Base-by-base conservation (phyloP, 345 rosid genomes). In the Eutrema japonicum region DNA sequence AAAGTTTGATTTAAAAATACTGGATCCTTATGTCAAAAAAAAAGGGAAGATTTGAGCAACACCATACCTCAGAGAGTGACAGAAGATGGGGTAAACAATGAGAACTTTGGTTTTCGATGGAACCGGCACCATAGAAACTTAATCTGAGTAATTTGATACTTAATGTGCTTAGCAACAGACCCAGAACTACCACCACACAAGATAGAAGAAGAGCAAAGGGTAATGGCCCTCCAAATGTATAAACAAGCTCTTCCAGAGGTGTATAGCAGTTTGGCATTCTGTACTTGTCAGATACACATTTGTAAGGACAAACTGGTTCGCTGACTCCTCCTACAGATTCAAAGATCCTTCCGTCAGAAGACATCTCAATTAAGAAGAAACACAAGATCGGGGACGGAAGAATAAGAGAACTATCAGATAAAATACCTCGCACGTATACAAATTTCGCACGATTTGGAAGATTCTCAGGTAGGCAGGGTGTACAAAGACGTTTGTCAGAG, bases 221-320 rank as follows among this genome's bases (percentile, higher is more conserved):
- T 82, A 83, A 88, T 10, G 97, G 92, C 76, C 99, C 99, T 79
- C 99, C 99, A 86, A 95, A 95, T 75, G 92, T 59, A 82, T 88
- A 83, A 40, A 88, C 75, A 80, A 95, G 81, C 86, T 95, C 99
- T 80, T 95, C 99, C 54, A 95, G 88, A 81, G 99, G 97, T 36
- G 96, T 95, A 67, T 79, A 91, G 80, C 99, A 95, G 68, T 92
- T 92, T 73, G 99, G 99, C 93, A 92, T 79, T 82, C 95, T 88
- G 74, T 95, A 95, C 74, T 88, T 89, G 51, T 90, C 92, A 30
- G 97, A 95, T 59, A 92, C 82, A 71, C 99, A 95, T 79, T 84
- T 80, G 71, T 95, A 95, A 18, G 97, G 97, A 82, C 99, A 95
- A 59, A 73, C 66, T 58, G 84, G 81, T 73, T 82, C 59, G 10